A percentile compares a stretch with the other conserved stretches of the same genome.
Conservation (phyloP, 495 filamentous ascomycete genomes). For the Schizothecium vesticola region DNA sequence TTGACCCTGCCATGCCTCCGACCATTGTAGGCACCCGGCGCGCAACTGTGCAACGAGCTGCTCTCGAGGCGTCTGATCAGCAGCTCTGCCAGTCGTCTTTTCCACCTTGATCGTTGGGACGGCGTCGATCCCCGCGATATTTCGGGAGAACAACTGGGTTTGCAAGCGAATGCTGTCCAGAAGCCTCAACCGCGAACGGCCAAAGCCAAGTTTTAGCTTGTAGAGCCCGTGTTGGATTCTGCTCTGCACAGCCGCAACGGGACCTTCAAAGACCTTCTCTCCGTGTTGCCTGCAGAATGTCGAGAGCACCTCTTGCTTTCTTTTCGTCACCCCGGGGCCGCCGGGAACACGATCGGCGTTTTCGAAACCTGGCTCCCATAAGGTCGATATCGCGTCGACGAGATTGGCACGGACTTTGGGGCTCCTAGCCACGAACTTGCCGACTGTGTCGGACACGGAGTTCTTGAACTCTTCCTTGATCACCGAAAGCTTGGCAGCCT, state of each 20-base stretch:
- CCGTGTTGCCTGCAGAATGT: not conserved
- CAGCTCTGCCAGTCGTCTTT: no score
- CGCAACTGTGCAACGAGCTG: not conserved
- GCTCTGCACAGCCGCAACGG: not conserved
- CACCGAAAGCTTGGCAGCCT: not conserved
- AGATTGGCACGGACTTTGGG: not conserved
- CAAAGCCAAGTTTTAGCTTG: not conserved
- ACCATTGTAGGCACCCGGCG: not conserved
- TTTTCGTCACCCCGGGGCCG: not conserved
- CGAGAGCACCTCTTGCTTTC: not conserved
- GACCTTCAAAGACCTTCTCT: not conserved
- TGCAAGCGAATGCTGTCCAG: not conserved
- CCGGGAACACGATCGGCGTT: not conserved
- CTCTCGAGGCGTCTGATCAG: not conserved
- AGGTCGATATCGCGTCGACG: not conserved
- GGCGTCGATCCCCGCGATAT: no score
- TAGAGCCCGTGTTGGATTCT: not conserved
- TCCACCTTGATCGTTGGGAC: no score
- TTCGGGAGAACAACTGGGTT: not conserved
- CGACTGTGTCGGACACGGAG: not conserved
- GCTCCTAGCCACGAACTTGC: not conserved
- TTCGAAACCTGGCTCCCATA: not conserved
- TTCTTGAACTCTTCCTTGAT: slow-evolving; percentile 6
- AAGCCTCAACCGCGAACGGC: not conserved
- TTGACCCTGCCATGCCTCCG: not conserved